A percentile compares a stretch with the other conserved stretches of the same genome.
phyloP scores from a whole-genome alignment of 2,329 filamentous ascomycete species.

The Colletotrichum sp. region DNA sequence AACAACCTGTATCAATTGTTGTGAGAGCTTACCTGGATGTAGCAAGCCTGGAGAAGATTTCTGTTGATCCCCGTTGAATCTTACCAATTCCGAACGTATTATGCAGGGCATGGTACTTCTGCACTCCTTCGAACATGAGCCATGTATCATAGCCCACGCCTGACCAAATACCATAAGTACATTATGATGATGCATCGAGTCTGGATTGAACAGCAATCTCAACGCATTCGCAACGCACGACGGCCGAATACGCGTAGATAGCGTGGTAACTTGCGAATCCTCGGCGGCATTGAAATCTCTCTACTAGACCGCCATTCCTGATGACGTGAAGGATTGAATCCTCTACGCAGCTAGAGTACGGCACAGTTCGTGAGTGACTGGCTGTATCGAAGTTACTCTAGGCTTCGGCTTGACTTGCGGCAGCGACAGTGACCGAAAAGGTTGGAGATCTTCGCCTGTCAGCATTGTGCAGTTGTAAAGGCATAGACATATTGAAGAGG shows the following conservation, averaged over 20 bases:
- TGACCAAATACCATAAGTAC: no score
- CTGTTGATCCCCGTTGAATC: neutral
- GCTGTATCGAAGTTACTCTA: neutral
- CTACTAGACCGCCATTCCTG: neutral
- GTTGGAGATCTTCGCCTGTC: neutral
- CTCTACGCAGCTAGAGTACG: neutral
- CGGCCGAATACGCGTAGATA: neutral
- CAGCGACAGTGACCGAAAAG: neutral
- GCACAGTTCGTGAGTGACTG: neutral
- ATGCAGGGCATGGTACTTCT: neutral
- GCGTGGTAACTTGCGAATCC: neutral
- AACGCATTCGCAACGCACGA: neutral
- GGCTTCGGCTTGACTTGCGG: neutral
- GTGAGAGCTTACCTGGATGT: rapidly evolving
- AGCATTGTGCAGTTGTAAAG: neutral
- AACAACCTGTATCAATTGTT: neutral
- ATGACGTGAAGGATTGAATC: neutral
- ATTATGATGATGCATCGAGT: neutral
- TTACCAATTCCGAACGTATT: neutral
- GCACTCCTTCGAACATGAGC: neutral
- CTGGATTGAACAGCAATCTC: neutral
- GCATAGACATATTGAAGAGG: neutral
- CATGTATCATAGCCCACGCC: neutral
- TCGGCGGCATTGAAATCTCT: neutral
- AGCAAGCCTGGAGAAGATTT: neutral